Percentiles rank a stretch among this genome's conserved stretches.
These are phyloP conservation scores for Fusarium virguliforme DNA, from an alignment of 2,329 filamentous ascomycete species.

Conservation along the genomic window DNA sequence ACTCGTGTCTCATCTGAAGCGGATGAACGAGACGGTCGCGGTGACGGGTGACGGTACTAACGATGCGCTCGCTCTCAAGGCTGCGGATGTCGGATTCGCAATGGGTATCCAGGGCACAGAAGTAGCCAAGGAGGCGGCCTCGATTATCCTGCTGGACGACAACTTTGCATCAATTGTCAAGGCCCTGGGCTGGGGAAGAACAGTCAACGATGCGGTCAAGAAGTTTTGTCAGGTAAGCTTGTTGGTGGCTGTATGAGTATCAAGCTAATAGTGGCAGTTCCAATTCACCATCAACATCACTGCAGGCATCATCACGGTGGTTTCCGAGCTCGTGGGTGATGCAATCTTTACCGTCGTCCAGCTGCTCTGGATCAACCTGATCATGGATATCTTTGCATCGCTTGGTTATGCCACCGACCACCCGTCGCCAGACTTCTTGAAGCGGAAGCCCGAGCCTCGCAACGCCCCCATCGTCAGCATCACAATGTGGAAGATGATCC, in stretches of 20 bases:
- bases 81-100: constrained; percentile 77
- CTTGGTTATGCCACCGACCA: constrained; percentile 77
- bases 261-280: constrained; percentile 59
- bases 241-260: accelerated
- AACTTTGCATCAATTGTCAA: constrained; percentile 78
- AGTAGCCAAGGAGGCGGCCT: constrained; percentile 78
- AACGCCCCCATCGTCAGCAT: constrained; percentile 80
- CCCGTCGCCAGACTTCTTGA: constrained; percentile 70
- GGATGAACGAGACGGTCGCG: constrained; percentile 71
- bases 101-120: constrained; percentile 79
- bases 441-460: constrained; percentile 71
- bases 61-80: constrained; percentile 76
- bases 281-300: constrained; percentile 81
- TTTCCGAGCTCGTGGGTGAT: constrained; percentile 72
- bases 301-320: constrained; percentile 75
- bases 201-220: constrained; percentile 78
- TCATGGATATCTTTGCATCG: constrained; percentile 79
- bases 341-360: constrained; percentile 78
- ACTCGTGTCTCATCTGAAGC: constrained; percentile 69
- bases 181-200: constrained; percentile 78
- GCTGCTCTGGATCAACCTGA: constrained; percentile 78
- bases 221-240: constrained; percentile 74
- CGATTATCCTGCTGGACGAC: constrained; percentile 77
- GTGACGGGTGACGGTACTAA: constrained; percentile 79
- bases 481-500: constrained; percentile 77